Evolutionary conservation across 345 rosid genomes (phyloP).

Genomic region (Eucalyptus regnans): DNA sequence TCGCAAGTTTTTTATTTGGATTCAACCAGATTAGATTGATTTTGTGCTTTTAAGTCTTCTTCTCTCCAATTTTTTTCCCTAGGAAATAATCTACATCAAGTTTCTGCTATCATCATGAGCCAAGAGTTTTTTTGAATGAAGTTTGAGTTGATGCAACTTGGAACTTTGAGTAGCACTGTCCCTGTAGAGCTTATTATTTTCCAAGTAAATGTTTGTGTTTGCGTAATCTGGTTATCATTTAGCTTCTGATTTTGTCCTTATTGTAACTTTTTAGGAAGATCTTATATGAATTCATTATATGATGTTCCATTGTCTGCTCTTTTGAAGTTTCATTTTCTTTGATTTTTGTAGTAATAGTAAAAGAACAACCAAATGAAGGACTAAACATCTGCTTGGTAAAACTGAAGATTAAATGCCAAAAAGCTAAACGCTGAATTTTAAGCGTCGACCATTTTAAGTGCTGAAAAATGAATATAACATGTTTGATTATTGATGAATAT

Average conservation of each 20-base stretch:
- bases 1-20: background rate
- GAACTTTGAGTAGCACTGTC: background rate
- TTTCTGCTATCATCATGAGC: background rate
- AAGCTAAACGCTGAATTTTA: background rate
- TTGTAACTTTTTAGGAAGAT: background rate
- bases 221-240: background rate
- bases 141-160: background rate
- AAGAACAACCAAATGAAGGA: background rate
- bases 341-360: background rate
- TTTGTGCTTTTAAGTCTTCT: background rate
- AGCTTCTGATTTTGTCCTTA: background rate
- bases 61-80: background rate
- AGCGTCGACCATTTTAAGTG: background rate
- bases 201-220: background rate
- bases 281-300: background rate
- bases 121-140: background rate
- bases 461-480: background rate
- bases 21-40: background rate
- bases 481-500: background rate
- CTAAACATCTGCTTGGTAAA: background rate
- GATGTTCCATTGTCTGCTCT: background rate
- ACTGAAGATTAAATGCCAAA: background rate
- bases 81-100: background rate
- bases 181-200: background rate
- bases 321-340: background rate